Conservation (phyloP, 495 filamentous ascomycete species). For the Aspergillus avenaceus region DNA sequence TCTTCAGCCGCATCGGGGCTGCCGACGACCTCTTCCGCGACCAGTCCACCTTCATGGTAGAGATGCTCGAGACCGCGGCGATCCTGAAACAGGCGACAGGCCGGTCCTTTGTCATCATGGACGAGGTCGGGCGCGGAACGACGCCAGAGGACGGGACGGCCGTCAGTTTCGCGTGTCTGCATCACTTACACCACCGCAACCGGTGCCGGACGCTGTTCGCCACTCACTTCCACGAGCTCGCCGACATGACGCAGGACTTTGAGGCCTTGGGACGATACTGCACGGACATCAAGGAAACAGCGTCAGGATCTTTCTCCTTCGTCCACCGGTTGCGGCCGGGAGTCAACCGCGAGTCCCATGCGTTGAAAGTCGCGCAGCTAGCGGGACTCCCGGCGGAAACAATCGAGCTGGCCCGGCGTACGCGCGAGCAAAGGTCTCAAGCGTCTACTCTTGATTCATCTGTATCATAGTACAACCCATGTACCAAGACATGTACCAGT, state of each 20-base stretch:
- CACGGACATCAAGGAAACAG: conserved; percentile 77
- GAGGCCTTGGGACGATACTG: conserved; percentile 75
- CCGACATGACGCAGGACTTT: conserved; percentile 67
- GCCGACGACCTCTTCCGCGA: conserved; percentile 89
- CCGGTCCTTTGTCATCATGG: conserved; percentile 91
- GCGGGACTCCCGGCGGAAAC: conserved; percentile 68
- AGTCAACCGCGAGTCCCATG: conserved; percentile 83
- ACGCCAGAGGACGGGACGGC: conserved; percentile 88
- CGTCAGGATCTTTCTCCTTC: conserved; percentile 69
- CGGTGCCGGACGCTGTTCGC: conserved; percentile 81
- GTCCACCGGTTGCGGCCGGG: conserved; percentile 76
- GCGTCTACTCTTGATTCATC: background rate
- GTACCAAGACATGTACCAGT: background rate
- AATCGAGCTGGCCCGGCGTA: conserved; percentile 49
- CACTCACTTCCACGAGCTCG: conserved; percentile 86
- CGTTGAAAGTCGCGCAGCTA: conserved; percentile 83
- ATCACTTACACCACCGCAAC: conserved; percentile 75
- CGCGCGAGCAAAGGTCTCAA: conserved; percentile 2
- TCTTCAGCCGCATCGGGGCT: conserved; percentile 88
- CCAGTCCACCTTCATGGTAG: conserved; percentile 89
- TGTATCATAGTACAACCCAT: background rate
- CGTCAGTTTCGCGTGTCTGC: conserved; percentile 80
- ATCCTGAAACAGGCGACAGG: conserved; percentile 49
- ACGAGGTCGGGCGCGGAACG: conserved; percentile 92
- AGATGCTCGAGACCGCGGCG: conserved; percentile 53